Evolutionary conservation across 768 basidiomycete genomes (phyloP).

Genomic region (Rhizopogon vinicolor): DNA sequence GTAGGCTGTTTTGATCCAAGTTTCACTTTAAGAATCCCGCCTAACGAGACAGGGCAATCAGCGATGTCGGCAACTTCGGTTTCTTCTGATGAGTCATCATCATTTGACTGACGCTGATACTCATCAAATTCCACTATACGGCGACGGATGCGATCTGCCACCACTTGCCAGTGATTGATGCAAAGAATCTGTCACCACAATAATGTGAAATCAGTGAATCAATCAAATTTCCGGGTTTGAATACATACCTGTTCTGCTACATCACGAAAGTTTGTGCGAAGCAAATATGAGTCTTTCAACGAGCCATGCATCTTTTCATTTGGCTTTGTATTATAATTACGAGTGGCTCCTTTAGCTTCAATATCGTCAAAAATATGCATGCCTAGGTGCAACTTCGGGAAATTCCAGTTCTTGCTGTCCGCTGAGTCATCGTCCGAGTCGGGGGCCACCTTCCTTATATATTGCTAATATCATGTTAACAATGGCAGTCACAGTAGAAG

Average conservation of each 20-base stretch:
- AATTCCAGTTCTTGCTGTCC: slow-evolving; percentile 24
- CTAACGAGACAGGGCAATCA: no score
- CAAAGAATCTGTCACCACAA: no score
- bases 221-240: background rate
- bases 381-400: slow-evolving; percentile 29
- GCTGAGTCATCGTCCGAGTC: background rate
- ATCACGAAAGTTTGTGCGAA: slow-evolving; percentile 29
- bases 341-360: slow-evolving; percentile 23
- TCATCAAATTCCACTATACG: no score
- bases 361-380: slow-evolving; percentile 29
- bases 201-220: no score
- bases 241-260: slow-evolving; percentile 25
- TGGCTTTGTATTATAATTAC: slow-evolving; percentile 27
- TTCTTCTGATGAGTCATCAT: no score
- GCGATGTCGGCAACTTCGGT: no score
- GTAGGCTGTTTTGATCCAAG: background rate
- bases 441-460: background rate
- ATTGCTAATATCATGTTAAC: background rate
- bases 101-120: no score
- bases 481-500: no score
- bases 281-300: slow-evolving; percentile 20
- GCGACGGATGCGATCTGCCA: background rate
- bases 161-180: no score
- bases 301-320: slow-evolving; percentile 27
- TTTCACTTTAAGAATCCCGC: background rate